Percentiles rank a stretch among this genome's conserved stretches.
phyloP scores from a whole-genome alignment of 2,329 filamentous ascomycete genomes.

The Pestalotiopsis sp. region DNA sequence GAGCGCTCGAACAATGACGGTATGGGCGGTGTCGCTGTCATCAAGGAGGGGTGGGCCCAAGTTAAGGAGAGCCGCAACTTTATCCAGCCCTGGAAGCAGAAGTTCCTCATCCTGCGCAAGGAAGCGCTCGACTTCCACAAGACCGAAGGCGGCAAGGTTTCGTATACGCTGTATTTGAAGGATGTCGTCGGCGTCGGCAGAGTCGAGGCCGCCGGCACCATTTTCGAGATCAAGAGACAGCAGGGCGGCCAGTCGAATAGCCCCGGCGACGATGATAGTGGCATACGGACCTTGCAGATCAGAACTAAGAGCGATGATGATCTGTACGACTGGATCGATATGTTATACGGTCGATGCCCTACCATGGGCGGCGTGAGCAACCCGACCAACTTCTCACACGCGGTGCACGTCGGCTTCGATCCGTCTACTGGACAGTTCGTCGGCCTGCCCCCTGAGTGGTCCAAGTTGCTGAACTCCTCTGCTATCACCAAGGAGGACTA shows the following conservation, averaged over 20 bases:
- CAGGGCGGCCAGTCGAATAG: slow-evolving; percentile 69
- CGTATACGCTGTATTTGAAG: slow-evolving; percentile 81
- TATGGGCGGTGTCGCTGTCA: slow-evolving; percentile 69
- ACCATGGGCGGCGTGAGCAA: slow-evolving; percentile 98
- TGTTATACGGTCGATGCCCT: slow-evolving; percentile 94
- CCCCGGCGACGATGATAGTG: slow-evolving; percentile 76
- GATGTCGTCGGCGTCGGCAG: slow-evolving; percentile 89
- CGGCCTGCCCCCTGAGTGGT: slow-evolving; percentile 93
- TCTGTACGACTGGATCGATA: slow-evolving; percentile 98
- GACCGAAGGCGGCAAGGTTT: slow-evolving; percentile 81
- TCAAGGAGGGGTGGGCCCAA: slow-evolving; percentile 81
- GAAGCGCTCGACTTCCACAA: slow-evolving; percentile 95
- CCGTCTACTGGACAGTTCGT: slow-evolving; percentile 94
- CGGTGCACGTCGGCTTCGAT: slow-evolving; percentile 97
- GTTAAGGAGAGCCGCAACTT: slow-evolving; percentile 91
- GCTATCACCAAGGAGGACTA: slow-evolving; percentile 99
- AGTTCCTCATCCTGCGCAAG: slow-evolving; percentile 89
- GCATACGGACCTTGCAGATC: slow-evolving; percentile 83
- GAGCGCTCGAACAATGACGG: slow-evolving; percentile 62
- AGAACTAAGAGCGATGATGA: slow-evolving; percentile 95
- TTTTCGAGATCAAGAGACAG: slow-evolving; percentile 88
- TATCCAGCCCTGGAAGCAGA: slow-evolving; percentile 85
- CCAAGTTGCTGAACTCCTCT: slow-evolving; percentile 91
- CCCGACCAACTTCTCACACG: slow-evolving; percentile 96
- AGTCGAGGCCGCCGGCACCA: slow-evolving; percentile 87